Base-by-base conservation (phyloP, 768 basidiomycete genomes). In the Punctularia strigosozonata region DNA sequence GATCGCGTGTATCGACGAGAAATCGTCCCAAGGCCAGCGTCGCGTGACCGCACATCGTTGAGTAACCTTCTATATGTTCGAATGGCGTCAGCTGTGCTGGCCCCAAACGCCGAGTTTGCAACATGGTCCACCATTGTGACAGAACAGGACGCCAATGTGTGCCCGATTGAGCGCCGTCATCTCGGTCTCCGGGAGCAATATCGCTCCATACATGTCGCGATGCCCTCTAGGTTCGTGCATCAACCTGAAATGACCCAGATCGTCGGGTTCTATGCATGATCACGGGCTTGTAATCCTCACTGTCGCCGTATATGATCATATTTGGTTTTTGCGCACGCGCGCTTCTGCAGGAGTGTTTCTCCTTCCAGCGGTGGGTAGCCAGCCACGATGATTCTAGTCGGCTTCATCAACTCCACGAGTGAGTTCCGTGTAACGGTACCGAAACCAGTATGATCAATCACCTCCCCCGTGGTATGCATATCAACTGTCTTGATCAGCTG, bases 41-140 rank as follows among this genome's bases (percentile, higher is more conserved):
- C 6, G 62, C 63, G 38, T 65, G 63, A 0, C 63, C 63, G 35
- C 63, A 65, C 63, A 65, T 65, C 6, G 63, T 63, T 10, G 62
- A 63, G 44, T 61, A 65, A 1, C 63, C 63, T 50, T 63, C 62
- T 63, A 36, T 21, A 25, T 10, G 4, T 17, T 33, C 17, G 10
- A 7, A 2, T 30, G 5, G 2, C 2, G 14, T 44, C 22, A 39
- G 14, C 26, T 7, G 19, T 26, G 19, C 10, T n/a, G n/a, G n/a
- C n/a, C n/a, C n/a, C n/a, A n/a, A n/a, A n/a, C n/a, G n/a, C n/a
- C 19, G 18, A 30, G 22, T 32, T 23, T 31, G 22, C 15, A 22
- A 15, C 19, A 8, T n/a, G 8, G 12, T 12, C 19, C 49, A 63
- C 62, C 60, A 43, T 65, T 65, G 43, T 65, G 62, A 42, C 58